phyloP scores from a whole-genome alignment of 1,284 basidiomycete species.

The Puccinia hordei region DNA sequence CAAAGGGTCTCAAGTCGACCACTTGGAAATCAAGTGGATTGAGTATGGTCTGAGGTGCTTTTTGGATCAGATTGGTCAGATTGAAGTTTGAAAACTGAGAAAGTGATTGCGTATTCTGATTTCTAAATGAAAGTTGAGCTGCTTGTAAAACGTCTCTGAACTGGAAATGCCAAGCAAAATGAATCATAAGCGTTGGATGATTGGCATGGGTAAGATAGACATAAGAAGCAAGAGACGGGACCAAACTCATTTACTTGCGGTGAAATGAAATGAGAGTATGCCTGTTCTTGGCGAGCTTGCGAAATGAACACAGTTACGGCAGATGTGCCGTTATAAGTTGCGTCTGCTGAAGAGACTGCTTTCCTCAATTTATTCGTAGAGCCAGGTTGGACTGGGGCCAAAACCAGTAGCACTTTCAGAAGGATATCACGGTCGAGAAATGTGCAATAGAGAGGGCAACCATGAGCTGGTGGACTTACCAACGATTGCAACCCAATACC shows the following conservation, averaged over 20 bases:
- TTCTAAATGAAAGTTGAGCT: slow-evolving; percentile 29
- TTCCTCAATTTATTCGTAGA: slow-evolving; percentile 12
- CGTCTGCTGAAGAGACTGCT: slow-evolving; percentile 14
- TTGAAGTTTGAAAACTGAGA: slow-evolving; percentile 6
- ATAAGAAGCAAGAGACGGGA: neutral
- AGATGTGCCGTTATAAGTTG: slow-evolving; percentile 27
- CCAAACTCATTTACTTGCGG: slow-evolving; percentile 21
- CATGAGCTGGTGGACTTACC: neutral
- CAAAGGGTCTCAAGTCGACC: slow-evolving; percentile 37
- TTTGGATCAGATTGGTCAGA: slow-evolving; percentile 16
- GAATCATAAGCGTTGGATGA: neutral
- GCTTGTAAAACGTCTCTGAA: neutral
- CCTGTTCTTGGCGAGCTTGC: slow-evolving; percentile 36
- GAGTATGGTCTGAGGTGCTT: slow-evolving; percentile 38
- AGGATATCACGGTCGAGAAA: neutral
- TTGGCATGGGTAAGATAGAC: neutral
- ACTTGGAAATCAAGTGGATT: slow-evolving; percentile 36
- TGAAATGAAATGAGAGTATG: slow-evolving; percentile 24
- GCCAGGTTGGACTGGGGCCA: slow-evolving; percentile 24
- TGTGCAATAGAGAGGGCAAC: neutral
- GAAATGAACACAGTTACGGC: slow-evolving; percentile 31
- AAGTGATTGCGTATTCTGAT: neutral
- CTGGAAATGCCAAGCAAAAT: neutral
- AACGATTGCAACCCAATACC: slow-evolving; percentile 39
- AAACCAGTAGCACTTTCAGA: neutral